These are phyloP conservation scores for Fusarium pseudograminearum DNA, from an alignment of 2,329 filamentous ascomycete genomes.

Conservation along the genomic window DNA sequence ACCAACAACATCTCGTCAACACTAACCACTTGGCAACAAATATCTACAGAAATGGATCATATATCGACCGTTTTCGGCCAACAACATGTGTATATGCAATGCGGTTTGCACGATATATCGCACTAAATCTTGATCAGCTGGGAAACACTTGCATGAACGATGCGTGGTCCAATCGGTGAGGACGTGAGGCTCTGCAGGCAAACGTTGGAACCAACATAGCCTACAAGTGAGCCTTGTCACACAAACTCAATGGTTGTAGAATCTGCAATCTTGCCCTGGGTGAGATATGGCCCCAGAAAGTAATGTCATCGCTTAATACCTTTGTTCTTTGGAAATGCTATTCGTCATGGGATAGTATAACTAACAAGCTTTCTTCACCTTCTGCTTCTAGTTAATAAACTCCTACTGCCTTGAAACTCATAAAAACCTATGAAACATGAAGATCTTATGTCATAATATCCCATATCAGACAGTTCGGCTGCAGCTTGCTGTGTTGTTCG, in stretches of 20 bases:
- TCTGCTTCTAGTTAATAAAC: background rate
- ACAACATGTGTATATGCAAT: background rate
- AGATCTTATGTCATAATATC: background rate
- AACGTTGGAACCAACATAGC: background rate
- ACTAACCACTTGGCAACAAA: conserved; percentile 8
- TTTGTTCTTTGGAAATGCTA: background rate
- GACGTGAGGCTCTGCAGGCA: background rate
- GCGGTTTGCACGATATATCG: background rate
- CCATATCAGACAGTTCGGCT: background rate
- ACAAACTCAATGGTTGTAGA: background rate
- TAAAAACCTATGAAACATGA: background rate
- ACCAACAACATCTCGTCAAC: background rate
- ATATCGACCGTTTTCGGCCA: background rate
- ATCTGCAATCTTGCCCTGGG: too few relatives aligned
- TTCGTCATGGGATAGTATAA: background rate
- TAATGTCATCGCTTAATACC: background rate
- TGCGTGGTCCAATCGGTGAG: background rate
- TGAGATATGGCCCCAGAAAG: too few relatives aligned
- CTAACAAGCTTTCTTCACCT: background rate
- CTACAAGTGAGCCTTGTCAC: background rate
- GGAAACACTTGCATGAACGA: background rate
- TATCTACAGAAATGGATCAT: background rate
- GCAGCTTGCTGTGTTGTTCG: background rate
- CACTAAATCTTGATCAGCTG: background rate
- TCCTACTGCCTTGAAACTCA: background rate